Conservation (phyloP, 2,329 filamentous ascomycete species). For the Arachnomyces sp. region DNA sequence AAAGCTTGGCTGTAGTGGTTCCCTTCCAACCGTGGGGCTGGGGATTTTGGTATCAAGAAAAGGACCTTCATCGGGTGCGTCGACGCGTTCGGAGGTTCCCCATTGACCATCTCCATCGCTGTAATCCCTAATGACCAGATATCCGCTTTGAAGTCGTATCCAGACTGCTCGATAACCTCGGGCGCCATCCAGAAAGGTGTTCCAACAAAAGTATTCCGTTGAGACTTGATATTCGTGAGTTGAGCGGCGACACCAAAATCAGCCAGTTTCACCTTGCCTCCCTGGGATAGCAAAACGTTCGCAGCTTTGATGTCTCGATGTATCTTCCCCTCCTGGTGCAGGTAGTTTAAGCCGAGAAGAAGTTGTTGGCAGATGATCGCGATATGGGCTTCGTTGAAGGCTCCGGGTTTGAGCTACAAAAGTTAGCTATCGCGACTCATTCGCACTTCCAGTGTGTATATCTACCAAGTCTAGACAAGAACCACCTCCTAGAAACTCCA, state of each 20-base stretch:
- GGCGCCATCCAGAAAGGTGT: slow-evolving; percentile 98
- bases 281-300: slow-evolving; percentile 85
- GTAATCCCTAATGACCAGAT: slow-evolving; percentile 92
- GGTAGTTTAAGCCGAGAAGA: slow-evolving; percentile 80
- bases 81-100: slow-evolving; percentile 77
- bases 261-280: slow-evolving; percentile 86
- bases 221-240: slow-evolving; percentile 93
- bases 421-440: not conserved
- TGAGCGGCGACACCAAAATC: slow-evolving; percentile 97
- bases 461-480: slow-evolving; percentile 86
- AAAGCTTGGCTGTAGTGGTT: slow-evolving; percentile 75
- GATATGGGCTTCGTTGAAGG: slow-evolving; percentile 82
- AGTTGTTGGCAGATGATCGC: slow-evolving; percentile 91
- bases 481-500: slow-evolving; percentile 94
- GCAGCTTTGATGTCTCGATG: slow-evolving; percentile 96
- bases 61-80: slow-evolving; percentile 91
- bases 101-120: slow-evolving; percentile 79
- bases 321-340: slow-evolving; percentile 90
- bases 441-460: slow-evolving; percentile 1
- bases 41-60: slow-evolving; percentile 82
- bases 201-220: slow-evolving; percentile 93
- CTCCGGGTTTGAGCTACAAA: slow-evolving; percentile 72
- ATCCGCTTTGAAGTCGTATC: slow-evolving; percentile 80
- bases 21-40: slow-evolving; percentile 75
- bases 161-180: slow-evolving; percentile 82